A percentile compares a stretch with the other conserved stretches of the same genome.
Evolutionary conservation across 441 rosid genomes (phyloP).

Genomic region (Metrosideros polymorpha): DNA sequence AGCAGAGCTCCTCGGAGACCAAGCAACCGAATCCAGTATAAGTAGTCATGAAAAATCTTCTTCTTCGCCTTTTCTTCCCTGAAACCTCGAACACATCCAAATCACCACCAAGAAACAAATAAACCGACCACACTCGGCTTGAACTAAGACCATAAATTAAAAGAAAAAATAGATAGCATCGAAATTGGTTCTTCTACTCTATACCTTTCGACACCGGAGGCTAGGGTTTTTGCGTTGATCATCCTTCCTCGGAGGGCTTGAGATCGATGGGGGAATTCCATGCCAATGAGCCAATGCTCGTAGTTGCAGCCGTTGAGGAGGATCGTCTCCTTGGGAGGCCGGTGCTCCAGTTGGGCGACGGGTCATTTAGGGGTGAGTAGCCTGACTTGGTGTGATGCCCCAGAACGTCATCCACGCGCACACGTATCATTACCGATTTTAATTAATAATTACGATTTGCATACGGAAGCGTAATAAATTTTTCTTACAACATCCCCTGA

Average conservation of each 20-base stretch:
- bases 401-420: no score
- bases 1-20: slow-evolving; percentile 87
- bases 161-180: neutral
- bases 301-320: slow-evolving; percentile 84
- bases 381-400: no score
- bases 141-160: neutral
- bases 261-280: slow-evolving; percentile 70
- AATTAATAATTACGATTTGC: no score
- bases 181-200: neutral
- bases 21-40: slow-evolving; percentile 93
- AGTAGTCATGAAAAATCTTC: slow-evolving; percentile 67
- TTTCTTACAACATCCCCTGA: no score
- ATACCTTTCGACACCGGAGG: slow-evolving; percentile 65
- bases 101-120: neutral
- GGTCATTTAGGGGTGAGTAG: slow-evolving; percentile 81
- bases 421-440: no score
- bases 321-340: slow-evolving; percentile 82
- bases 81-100: neutral
- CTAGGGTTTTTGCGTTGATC: slow-evolving; percentile 60
- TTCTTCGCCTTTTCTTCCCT: slow-evolving; percentile 95
- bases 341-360: slow-evolving; percentile 87
- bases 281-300: slow-evolving; percentile 85
- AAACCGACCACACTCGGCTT: neutral
- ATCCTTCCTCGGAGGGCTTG: slow-evolving; percentile 67
- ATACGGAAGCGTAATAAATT: no score